A percentile compares a stretch with the other conserved stretches of the same genome.
Evolutionary conservation across 768 basidiomycete species (phyloP).

Genomic region (Hortiboletus campestris): DNA sequence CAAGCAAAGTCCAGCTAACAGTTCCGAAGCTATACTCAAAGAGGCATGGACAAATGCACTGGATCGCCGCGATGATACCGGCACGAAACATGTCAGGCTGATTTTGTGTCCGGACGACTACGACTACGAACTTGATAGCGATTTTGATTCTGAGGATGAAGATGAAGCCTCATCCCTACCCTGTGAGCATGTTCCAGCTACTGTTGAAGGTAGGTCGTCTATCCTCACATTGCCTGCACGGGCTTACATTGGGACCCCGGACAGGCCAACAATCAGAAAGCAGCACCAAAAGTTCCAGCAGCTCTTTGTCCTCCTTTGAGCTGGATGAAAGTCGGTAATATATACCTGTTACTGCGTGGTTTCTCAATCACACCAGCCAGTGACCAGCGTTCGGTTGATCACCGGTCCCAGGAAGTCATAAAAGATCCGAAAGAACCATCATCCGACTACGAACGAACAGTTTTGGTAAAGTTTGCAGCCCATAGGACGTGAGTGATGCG

Average conservation of each 20-base stretch:
- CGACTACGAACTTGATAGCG: conserved; percentile 26
- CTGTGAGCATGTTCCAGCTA: neutral
- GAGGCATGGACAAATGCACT: conserved; percentile 11
- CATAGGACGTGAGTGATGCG: conserved; percentile 16
- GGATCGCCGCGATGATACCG: neutral
- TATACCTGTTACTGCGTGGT: neutral
- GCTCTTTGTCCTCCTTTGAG: conserved; percentile 12
- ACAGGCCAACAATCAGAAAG: conserved; percentile 8
- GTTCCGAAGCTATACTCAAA: conserved; percentile 7
- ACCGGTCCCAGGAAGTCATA: conserved; percentile 6
- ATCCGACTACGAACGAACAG: neutral
- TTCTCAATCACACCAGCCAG: conserved; percentile 13
- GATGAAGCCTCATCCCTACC: neutral
- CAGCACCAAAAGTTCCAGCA: neutral
- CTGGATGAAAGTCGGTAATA: conserved; percentile 5
- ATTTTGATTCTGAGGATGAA: conserved; percentile 26
- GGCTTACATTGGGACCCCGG: neutral
- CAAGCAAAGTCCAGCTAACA: neutral
- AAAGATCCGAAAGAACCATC: neutral
- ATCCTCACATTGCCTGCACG: neutral
- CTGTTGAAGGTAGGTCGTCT: neutral
- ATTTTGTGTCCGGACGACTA: conserved; percentile 9
- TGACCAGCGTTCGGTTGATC: neutral
- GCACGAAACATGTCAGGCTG: neutral
- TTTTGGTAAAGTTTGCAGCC: conserved; percentile 14